phyloP scores from a whole-genome alignment of 179 eudicot genomes.

The Amaranthus tricolor region DNA sequence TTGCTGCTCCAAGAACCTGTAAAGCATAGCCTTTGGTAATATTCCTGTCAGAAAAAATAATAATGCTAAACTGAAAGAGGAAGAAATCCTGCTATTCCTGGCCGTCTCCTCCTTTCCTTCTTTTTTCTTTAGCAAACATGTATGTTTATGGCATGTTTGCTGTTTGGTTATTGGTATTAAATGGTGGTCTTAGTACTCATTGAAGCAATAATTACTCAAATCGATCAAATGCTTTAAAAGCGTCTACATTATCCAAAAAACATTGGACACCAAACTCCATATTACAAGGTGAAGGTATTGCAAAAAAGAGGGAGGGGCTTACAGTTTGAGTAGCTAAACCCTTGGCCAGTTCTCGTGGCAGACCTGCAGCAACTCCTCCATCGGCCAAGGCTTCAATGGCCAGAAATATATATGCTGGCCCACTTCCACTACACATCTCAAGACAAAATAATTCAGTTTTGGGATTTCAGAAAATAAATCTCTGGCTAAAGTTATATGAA shows the following conservation, averaged over 20 bases:
- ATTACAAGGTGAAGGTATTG: conserved; percentile 1
- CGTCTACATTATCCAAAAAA: not conserved
- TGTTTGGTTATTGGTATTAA: not conserved
- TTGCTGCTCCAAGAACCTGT: conserved; percentile 93
- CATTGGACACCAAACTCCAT: not conserved
- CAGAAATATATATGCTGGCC: conserved; percentile 85
- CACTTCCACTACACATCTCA: conserved; percentile 68
- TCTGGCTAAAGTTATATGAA: not conserved
- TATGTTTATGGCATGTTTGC: not conserved
- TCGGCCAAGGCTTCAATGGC: conserved; percentile 99
- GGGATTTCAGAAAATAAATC: conserved; percentile 4
- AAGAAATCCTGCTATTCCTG: not conserved
- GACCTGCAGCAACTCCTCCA: conserved; percentile 99
- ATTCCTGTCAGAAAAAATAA: not conserved
- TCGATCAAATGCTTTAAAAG: not conserved
- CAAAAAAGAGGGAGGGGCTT: conserved; percentile 23
- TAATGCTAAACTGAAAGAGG: not conserved
- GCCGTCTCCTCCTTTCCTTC: not conserved
- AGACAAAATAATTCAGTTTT: conserved; percentile 6
- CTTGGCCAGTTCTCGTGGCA: conserved; percentile 82
- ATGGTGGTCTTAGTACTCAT: too few species aligned
- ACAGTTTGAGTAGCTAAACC: conserved; percentile 92
- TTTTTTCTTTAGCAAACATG: not conserved
- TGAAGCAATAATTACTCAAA: too few species aligned
- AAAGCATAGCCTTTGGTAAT: conserved; percentile 1